Conservation (phyloP, 2,329 filamentous ascomycete genomes). For the Neonectria sp. region DNA sequence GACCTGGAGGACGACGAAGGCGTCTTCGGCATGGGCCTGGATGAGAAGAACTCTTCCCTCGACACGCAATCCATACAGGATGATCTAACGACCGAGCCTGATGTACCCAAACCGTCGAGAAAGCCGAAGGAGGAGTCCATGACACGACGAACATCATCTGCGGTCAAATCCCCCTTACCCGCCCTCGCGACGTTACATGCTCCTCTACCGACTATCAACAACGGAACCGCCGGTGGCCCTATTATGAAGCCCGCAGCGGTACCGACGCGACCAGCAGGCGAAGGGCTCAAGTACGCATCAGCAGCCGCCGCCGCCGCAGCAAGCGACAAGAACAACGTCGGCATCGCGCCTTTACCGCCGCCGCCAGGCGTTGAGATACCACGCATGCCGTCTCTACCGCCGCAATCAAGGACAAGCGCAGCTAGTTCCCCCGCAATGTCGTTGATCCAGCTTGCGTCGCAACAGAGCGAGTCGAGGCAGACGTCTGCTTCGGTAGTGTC, state of each 20-base stretch:
- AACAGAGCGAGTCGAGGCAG: constrained; percentile 54
- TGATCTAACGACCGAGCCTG: constrained; percentile 75
- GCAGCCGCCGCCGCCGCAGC: constrained; percentile 94
- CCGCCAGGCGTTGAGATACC: constrained; percentile 76
- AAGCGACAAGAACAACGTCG: constrained; percentile 88
- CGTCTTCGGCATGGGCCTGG: constrained; percentile 83
- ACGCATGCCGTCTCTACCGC: constrained; percentile 64
- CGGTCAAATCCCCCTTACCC: constrained; percentile 95
- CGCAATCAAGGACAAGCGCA: constrained; percentile 69
- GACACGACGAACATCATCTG: constrained; percentile 82
- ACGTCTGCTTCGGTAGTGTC: constrained; percentile 45
- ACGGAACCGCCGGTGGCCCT: constrained; percentile 67
- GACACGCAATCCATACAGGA: constrained; percentile 94
- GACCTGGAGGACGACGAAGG: constrained; percentile 94
- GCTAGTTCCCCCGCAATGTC: constrained; percentile 68
- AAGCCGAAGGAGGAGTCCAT: constrained; percentile 74
- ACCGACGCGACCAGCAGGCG: constrained; percentile 87
- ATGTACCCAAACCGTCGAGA: constrained; percentile 63
- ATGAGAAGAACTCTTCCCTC: constrained; percentile 95
- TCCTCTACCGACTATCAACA: constrained; percentile 74
- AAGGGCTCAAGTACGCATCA: constrained; percentile 96
- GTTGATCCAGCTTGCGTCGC: constrained; percentile 62
- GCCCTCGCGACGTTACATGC: constrained; percentile 91
- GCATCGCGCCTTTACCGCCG: constrained; percentile 93
- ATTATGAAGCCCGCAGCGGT: constrained; percentile 94